These are phyloP conservation scores for Pisolithus marmoratus DNA, from an alignment of 768 basidiomycete species.

Conservation along the genomic window DNA sequence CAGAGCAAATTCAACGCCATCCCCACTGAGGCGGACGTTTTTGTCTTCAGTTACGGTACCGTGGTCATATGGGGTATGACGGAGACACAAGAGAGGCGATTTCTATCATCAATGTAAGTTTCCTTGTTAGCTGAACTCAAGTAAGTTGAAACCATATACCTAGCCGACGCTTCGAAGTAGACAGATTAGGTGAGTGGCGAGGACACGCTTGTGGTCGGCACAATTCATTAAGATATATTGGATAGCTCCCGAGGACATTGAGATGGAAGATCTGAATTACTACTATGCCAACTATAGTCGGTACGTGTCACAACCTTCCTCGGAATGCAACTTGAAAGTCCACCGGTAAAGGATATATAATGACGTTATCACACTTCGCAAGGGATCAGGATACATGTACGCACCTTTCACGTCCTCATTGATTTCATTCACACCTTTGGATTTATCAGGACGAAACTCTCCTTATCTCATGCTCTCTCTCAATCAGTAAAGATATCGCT, in stretches of 20 bases:
- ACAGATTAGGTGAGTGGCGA: constrained; percentile 62
- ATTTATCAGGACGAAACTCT: constrained; percentile 80
- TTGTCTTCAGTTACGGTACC: constrained; percentile 90
- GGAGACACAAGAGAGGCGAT: constrained; percentile 84
- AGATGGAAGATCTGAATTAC: constrained; percentile 96
- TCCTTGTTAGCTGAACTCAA: not conserved
- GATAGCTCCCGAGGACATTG: constrained; percentile 80
- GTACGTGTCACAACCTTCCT: constrained; percentile 35
- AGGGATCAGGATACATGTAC: constrained; percentile 93
- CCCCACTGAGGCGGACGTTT: constrained; percentile 78
- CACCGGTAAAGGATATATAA: constrained; percentile 73
- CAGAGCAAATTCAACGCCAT: constrained; percentile 64
- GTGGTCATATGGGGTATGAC: constrained; percentile 99
- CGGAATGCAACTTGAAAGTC: constrained; percentile 16
- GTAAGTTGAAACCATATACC: constrained; percentile 2
- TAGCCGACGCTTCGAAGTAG: constrained; percentile 93
- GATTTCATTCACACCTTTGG: constrained; percentile 5
- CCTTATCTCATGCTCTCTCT: constrained; percentile 88
- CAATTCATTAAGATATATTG: not conserved
- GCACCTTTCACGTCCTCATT: constrained; percentile 23
- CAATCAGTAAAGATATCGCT: constrained; percentile 97
- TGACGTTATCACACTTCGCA: constrained; percentile 92
- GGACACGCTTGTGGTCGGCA: constrained; percentile 1
- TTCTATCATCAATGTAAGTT: constrained; percentile 83
- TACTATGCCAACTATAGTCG: constrained; percentile 97